Evolutionary conservation across 106 monocot species (phyloP).

Genomic region (Amphibolis antarctica): DNA sequence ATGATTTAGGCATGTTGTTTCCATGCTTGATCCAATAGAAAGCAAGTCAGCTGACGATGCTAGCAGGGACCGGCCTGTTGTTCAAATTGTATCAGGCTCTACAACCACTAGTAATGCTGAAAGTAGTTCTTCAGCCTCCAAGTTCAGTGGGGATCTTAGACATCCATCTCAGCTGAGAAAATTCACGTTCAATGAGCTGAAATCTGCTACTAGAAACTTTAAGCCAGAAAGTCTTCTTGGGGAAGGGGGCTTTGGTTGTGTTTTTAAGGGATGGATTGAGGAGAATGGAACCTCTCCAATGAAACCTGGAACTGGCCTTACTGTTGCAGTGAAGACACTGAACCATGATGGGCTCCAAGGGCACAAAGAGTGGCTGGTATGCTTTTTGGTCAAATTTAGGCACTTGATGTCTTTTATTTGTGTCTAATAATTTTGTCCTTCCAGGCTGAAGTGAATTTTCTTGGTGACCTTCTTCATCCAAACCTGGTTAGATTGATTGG

Average conservation of each 20-base stretch:
- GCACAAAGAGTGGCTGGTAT: slow-evolving; percentile 42
- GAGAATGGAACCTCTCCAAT: slow-evolving; percentile 38
- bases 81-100: slow-evolving; percentile 21
- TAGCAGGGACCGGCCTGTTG: slow-evolving; percentile 26
- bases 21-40: slow-evolving; percentile 3
- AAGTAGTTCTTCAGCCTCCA: slow-evolving; percentile 27
- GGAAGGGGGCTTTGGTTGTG: slow-evolving; percentile 39
- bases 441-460: slow-evolving; percentile 40
- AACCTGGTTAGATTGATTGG: slow-evolving; percentile 34
- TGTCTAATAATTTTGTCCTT: slow-evolving; percentile 3
- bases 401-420: neutral
- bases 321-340: slow-evolving; percentile 38
- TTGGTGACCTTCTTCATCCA: slow-evolving; percentile 35
- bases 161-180: slow-evolving; percentile 26
- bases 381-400: neutral
- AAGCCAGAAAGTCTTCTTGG: slow-evolving; percentile 36
- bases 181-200: slow-evolving; percentile 32
- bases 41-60: slow-evolving; percentile 21
- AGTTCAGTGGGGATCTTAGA: slow-evolving; percentile 17
- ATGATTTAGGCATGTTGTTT: slow-evolving; percentile 2
- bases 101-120: slow-evolving; percentile 31
- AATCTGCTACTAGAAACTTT: slow-evolving; percentile 34
- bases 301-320: slow-evolving; percentile 33
- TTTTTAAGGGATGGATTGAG: slow-evolving; percentile 40
- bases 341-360: slow-evolving; percentile 40